Evolutionary conservation across 208 protist species (phyloP), one percentile per base, ranked within the genome.

Genomic region (Vickermania spadyakhi): DNA sequence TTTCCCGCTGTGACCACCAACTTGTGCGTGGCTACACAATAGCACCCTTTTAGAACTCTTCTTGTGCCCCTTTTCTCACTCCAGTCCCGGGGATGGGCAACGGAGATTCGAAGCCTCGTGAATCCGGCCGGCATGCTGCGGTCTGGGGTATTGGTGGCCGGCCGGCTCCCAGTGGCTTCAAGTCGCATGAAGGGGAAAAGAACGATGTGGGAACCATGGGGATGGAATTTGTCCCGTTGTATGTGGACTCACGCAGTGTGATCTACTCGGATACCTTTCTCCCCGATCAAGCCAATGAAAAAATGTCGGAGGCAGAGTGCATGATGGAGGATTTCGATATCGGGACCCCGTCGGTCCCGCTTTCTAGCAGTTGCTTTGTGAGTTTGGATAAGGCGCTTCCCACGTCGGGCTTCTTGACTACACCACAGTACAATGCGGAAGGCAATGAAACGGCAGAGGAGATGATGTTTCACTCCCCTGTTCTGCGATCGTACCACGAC

Each of bases 401-500:
- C 41, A 45, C 62, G 7, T 51, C 70, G 25, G 64, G 58, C 25
- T 64, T 69, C 1, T 72, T 85, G 28, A 62, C 63, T 18, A 73
- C 79, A 4, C 73, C 77, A 3, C 75, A 70, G 22, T 86, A 83
- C 70, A 77, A 78, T 64, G 64, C 62, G 4, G 50, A 42, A n/a
- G 64, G 54, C 14, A 42, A 58, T 7, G 56, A 58, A 3, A 66
- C 63, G 28, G 68, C 59, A 26, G 75, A 82, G 31, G 66, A 66
- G 1, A 60, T 64, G n/a, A 67, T 56, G 28, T 61, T 62, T 45
- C 60, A 62, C 60, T 86, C 80, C 11, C 84, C 80, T 1, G 63
- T 88, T 57, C 66, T 91, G 63, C 77, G 73, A 14, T 91, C 84
- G 3, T 91, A 86, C 63, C 72, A 73, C 3, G 59, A 79, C 63